A percentile compares a stretch with the other conserved stretches of the same genome.
These are phyloP conservation scores for Penicillium sp. DNA, from an alignment of 2,329 filamentous ascomycete genomes.

Conservation along the genomic window DNA sequence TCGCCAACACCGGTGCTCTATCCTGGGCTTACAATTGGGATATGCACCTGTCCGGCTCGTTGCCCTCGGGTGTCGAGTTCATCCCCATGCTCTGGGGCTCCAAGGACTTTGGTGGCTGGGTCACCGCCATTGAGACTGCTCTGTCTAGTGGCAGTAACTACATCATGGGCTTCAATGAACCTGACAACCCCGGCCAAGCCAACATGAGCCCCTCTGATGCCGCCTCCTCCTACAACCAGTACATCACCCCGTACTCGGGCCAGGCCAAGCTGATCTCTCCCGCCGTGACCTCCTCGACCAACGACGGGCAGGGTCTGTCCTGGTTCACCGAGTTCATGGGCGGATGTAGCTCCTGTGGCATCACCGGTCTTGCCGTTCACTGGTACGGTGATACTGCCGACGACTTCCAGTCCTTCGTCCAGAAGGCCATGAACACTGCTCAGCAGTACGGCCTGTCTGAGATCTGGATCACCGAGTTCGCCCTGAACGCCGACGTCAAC, in stretches of 20 bases:
- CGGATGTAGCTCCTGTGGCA: constrained; percentile 36
- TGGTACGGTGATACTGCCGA: constrained; percentile 39
- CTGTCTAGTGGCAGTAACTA: constrained; percentile 35
- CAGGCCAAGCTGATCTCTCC: constrained; percentile 42
- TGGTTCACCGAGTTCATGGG: constrained; percentile 42
- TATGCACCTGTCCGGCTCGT: constrained; percentile 24
- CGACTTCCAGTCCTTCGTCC: constrained; percentile 39
- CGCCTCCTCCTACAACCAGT: constrained; percentile 33
- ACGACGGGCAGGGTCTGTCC: constrained; percentile 31
- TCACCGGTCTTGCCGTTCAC: constrained; percentile 44
- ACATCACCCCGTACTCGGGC: constrained; percentile 37
- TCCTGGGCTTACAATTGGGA: constrained; percentile 49
- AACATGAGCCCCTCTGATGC: constrained; percentile 38
- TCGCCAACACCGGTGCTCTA: constrained; percentile 28
- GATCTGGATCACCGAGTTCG: constrained; percentile 48
- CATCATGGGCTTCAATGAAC: constrained; percentile 47
- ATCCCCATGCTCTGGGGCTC: constrained; percentile 46
- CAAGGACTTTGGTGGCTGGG: constrained; percentile 36
- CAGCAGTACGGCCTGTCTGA: constrained; percentile 32
- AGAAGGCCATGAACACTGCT: constrained; percentile 34
- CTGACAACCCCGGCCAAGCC: constrained; percentile 39
- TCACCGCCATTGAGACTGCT: constrained; percentile 30
- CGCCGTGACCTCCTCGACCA: constrained; percentile 36
- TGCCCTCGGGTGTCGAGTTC: constrained; percentile 38
- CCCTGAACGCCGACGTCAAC: constrained; percentile 28